These are phyloP conservation scores for Nakazawaea laoshanensis DNA, from an alignment of 805 yeast species.

Conservation along the genomic window DNA sequence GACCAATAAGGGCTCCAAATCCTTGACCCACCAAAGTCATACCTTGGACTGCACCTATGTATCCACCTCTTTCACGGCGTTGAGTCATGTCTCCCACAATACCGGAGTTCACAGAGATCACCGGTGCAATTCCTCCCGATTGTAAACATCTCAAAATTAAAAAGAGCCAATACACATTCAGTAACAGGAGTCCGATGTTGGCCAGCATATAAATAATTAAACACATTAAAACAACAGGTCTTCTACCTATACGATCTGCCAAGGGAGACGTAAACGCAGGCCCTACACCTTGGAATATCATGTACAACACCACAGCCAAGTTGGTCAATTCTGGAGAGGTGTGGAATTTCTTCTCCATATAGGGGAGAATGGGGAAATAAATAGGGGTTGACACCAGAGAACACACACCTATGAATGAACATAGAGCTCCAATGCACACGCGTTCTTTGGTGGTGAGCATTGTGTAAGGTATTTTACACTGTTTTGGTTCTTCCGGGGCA, in stretches of 20 bases:
- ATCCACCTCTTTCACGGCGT: conserved; percentile 51
- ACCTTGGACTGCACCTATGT: conserved; percentile 55
- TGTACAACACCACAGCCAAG: conserved; percentile 60
- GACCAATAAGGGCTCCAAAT: conserved; percentile 58
- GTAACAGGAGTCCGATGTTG: conserved; percentile 48
- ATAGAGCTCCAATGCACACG: conserved; percentile 27
- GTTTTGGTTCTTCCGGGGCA: neutral
- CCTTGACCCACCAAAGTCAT: conserved; percentile 58
- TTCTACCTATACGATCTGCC: conserved; percentile 59
- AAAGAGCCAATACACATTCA: conserved; percentile 44
- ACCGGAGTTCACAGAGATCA: conserved; percentile 57
- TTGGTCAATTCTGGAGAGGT: conserved; percentile 46
- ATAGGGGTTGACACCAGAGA: conserved; percentile 65
- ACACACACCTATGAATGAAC: conserved; percentile 46
- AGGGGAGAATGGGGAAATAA: conserved; percentile 62
- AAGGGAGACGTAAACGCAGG: conserved; percentile 56
- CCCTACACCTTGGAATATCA: conserved; percentile 58
- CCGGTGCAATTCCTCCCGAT: conserved; percentile 67
- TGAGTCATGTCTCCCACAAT: conserved; percentile 60
- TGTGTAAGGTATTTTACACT: conserved; percentile 26
- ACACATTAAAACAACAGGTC: conserved; percentile 51
- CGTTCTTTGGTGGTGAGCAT: conserved; percentile 35
- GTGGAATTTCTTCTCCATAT: conserved; percentile 39
- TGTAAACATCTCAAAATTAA: conserved; percentile 57
- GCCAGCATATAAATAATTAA: conserved; percentile 43